phyloP scores from a whole-genome alignment of 2,329 filamentous ascomycete species.

The Thelonectria rubi region DNA sequence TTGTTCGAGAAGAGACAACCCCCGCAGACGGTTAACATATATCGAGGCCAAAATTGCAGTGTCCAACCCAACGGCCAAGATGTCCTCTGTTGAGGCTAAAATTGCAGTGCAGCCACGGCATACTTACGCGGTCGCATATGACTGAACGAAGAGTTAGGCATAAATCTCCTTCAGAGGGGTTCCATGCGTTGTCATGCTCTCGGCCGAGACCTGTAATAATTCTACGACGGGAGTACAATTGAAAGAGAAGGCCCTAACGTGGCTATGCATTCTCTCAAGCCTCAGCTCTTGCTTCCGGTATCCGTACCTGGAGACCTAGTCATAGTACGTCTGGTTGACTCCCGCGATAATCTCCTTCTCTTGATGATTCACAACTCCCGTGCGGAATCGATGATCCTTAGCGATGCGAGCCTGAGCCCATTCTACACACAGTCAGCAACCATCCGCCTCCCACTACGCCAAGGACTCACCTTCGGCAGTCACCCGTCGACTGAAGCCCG shows the following conservation, averaged over 20 bases:
- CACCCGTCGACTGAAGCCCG: constrained; percentile 14
- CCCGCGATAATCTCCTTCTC: constrained; percentile 20
- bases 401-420: constrained; percentile 21
- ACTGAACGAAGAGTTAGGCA: too few relatives aligned
- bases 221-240: too few relatives aligned
- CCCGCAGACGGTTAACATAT: background rate
- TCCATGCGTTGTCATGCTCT: too few relatives aligned
- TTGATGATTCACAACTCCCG: constrained; percentile 12
- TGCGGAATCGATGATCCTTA: constrained; percentile 19
- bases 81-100: background rate
- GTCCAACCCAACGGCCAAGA: background rate
- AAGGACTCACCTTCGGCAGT: constrained; percentile 7
- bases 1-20: too few relatives aligned
- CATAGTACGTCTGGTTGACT: constrained; percentile 11
- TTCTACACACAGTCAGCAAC: constrained; percentile 4
- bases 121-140: too few relatives aligned
- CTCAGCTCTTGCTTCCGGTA: too few relatives aligned
- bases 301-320: background rate
- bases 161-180: too few relatives aligned
- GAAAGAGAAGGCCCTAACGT: background rate
- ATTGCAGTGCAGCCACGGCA: background rate
- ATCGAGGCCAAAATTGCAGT: background rate
- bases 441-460: background rate
- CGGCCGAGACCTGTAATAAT: too few relatives aligned
- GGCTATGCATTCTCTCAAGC: background rate